Conservation (phyloP, 2,329 filamentous ascomycete species). For the Penicillium fuscoglaucum region DNA sequence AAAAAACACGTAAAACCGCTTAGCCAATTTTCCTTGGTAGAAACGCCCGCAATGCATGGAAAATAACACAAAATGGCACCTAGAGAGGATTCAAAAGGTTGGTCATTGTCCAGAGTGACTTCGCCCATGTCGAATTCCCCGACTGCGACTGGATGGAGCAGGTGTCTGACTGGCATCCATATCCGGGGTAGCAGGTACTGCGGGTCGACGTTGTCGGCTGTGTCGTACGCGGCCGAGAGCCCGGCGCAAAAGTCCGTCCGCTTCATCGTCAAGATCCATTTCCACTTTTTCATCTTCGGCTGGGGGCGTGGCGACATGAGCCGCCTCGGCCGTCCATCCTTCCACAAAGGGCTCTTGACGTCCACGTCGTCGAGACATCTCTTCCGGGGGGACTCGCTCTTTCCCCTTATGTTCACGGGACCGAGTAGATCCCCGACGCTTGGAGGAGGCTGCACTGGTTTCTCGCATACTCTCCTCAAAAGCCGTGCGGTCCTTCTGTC, state of each 20-base stretch:
- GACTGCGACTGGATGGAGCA: slow-evolving; percentile 20
- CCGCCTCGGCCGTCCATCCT: slow-evolving; percentile 42
- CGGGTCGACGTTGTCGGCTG: slow-evolving; percentile 23
- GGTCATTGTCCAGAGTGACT: slow-evolving; percentile 23
- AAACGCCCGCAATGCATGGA: slow-evolving; percentile 19
- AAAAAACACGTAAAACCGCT: too few relatives aligned
- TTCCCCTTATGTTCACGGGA: slow-evolving; percentile 34
- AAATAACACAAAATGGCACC: slow-evolving; percentile 4
- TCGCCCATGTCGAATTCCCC: slow-evolving; percentile 21
- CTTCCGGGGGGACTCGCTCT: slow-evolving; percentile 16
- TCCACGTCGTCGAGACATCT: slow-evolving; percentile 26
- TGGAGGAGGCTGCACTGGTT: slow-evolving; percentile 7
- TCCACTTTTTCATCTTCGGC: slow-evolving; percentile 38
- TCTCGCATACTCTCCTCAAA: slow-evolving; percentile 17
- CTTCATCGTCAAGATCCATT: slow-evolving; percentile 47
- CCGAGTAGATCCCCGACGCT: slow-evolving; percentile 23
- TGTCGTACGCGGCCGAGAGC: slow-evolving; percentile 39
- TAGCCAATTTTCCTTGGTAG: neutral
- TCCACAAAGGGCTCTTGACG: slow-evolving; percentile 27
- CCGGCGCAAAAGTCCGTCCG: slow-evolving; percentile 42
- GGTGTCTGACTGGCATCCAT: slow-evolving; percentile 28
- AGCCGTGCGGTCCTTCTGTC: slow-evolving; percentile 21
- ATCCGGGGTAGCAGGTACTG: slow-evolving; percentile 18
- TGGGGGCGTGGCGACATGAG: slow-evolving; percentile 29
- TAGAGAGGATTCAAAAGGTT: neutral